Conservation (phyloP, 2,329 filamentous ascomycete genomes). For the Ophiostoma himal-ulmi region DNA sequence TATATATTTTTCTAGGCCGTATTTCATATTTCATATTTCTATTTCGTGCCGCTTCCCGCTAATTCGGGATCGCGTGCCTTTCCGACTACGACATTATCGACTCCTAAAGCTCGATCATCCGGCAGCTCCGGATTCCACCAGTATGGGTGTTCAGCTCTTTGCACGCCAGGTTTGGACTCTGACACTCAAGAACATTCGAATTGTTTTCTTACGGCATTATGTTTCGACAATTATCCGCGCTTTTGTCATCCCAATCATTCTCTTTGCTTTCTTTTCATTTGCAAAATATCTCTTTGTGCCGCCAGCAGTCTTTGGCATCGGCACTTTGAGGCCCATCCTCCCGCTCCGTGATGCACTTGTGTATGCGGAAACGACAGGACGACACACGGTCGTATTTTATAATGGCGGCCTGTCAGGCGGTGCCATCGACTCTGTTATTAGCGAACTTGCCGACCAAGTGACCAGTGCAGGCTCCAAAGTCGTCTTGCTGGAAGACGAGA, state of each 20-base stretch:
- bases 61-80: not conserved
- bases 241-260: slow-evolving; percentile 52
- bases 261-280: slow-evolving; percentile 59
- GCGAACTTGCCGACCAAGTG: slow-evolving; percentile 54
- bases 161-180: slow-evolving; percentile 54
- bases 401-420: slow-evolving; percentile 66
- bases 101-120: not conserved
- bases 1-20: not conserved
- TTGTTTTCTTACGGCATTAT: slow-evolving; percentile 50
- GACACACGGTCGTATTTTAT: slow-evolving; percentile 69
- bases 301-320: slow-evolving; percentile 69
- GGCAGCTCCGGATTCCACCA: not conserved
- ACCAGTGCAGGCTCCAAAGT: slow-evolving; percentile 46
- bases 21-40: not conserved
- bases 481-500: slow-evolving; percentile 28
- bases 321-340: slow-evolving; percentile 53
- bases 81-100: not conserved
- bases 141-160: slow-evolving; percentile 22
- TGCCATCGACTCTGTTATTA: slow-evolving; percentile 66
- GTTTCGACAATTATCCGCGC: slow-evolving; percentile 50
- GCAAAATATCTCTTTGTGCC: slow-evolving; percentile 79
- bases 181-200: slow-evolving; percentile 56
- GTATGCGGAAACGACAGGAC: slow-evolving; percentile 48
- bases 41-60: not conserved
- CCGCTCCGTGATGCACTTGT: slow-evolving; percentile 59